phyloP scores from a whole-genome alignment of 2,329 filamentous ascomycete species.

The Sporothrix curviconia region DNA sequence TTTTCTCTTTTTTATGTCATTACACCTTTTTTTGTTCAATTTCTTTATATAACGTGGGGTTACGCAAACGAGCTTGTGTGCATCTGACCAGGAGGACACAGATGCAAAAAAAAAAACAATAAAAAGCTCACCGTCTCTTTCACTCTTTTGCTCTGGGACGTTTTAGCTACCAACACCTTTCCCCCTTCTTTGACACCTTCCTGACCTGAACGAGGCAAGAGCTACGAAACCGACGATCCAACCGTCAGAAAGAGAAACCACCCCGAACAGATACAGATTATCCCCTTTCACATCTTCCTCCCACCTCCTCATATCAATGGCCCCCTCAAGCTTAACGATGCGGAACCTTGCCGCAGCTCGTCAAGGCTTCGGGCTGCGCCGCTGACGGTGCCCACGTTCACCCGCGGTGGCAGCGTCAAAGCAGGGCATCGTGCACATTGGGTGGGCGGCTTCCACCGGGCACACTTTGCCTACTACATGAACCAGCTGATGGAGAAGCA shows the following conservation, averaged over 20 bases:
- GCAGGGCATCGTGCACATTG: constrained; percentile 49
- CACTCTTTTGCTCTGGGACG: not conserved
- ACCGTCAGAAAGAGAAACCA: too few species aligned
- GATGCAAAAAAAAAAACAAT: not conserved
- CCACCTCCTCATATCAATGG: not conserved
- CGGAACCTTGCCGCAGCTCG: constrained; percentile 33
- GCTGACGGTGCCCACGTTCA: constrained; percentile 37
- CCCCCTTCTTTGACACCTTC: not conserved
- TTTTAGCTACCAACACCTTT: not conserved
- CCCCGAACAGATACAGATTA: not conserved
- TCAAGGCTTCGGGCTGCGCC: constrained; percentile 3
- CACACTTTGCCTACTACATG: constrained; percentile 47
- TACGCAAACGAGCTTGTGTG: too few species aligned
- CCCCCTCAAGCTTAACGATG: constrained; percentile 33
- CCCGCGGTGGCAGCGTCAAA: constrained; percentile 37
- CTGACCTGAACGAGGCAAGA: too few species aligned
- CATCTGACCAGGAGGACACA: not conserved
- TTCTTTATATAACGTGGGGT: not conserved
- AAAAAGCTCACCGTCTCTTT: not conserved
- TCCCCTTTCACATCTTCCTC: not conserved
- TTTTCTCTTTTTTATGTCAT: not conserved
- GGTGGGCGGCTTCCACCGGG: constrained; percentile 50
- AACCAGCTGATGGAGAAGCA: constrained; percentile 42
- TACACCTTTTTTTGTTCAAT: not conserved
- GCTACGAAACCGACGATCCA: too few species aligned